Base-by-base conservation (phyloP, 2,329 filamentous ascomycete species). In the Chalaropsis thielavioides region DNA sequence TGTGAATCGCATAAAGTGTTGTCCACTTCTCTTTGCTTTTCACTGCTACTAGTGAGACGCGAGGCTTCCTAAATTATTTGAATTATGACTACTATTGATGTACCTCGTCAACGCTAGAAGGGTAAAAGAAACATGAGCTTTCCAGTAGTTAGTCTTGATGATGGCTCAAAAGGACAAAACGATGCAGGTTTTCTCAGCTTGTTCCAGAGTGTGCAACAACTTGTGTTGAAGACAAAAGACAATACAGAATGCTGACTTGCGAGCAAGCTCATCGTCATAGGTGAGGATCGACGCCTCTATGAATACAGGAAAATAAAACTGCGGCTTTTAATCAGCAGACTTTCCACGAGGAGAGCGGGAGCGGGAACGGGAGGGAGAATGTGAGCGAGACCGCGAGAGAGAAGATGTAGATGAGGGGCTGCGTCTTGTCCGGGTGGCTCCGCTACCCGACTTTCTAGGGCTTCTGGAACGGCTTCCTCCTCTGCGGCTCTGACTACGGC, bases 311-410 rank as follows among this genome's bases (percentile, higher is more conserved):
- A n/a, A 10, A 35, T 58, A 35, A 58, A 58, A 58, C 40, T 78
- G 79, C 74, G 74, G 40, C 22, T 62, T 62, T 40, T 60, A 66
- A 83, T 85, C 82, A 84, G 79, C 80, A 73, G 77, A 78, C 74
- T 76, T 81, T 74, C 77, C 73, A 76, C 75, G 78, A 71, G 73
- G 63, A 35, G 67, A 66, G 8, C 61, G 63, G 38, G 66, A 66
- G 6, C 64, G 66, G 44, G 67, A 65, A 4, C 64, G 62, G 40
- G 66, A 67, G 6, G 60, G 62, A 44, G 66, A 67, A 13, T 51
- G 60, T 10, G 54, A 64, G 24, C 61, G 63, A 17, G 68, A 68
- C 19, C 49, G 60, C 5, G 66, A 63, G n/a, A 44, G 35, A 38
- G 35, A 44, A 51, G 27, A 61, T 24, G 22, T 62, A 19, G 68